Percentiles rank a stretch among this genome's conserved stretches.
phyloP scores from a whole-genome alignment of 371 early-diverging fungal species.

The Batkoa obscura region DNA sequence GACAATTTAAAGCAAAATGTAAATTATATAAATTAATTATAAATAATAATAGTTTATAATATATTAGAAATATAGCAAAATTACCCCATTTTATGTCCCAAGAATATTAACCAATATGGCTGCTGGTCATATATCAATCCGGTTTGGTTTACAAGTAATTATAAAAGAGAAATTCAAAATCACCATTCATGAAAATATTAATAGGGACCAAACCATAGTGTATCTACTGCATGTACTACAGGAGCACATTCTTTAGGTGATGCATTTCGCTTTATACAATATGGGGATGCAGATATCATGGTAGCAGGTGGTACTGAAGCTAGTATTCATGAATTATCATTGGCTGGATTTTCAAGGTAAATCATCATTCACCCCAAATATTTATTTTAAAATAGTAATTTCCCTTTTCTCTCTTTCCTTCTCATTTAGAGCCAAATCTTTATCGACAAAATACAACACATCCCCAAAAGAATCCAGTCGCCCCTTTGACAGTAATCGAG shows the following conservation, averaged over 20 bases:
- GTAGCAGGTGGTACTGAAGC: constrained; percentile 89
- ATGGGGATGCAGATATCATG: constrained; percentile 89
- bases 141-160: constrained; percentile 52
- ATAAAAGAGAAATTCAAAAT: not conserved
- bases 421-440: constrained; percentile 52
- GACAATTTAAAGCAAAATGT: constrained; percentile 27
- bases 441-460: constrained; percentile 59
- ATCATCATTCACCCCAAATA: not conserved
- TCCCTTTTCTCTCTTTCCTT: no score
- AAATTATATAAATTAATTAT: constrained; percentile 8
- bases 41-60: not conserved
- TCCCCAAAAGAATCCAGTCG: constrained; percentile 55
- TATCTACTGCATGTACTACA: constrained; percentile 85
- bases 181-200: not conserved
- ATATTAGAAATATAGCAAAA: constrained; percentile 42
- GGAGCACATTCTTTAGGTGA: constrained; percentile 91
- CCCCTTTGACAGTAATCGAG: constrained; percentile 72
- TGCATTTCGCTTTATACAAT: constrained; percentile 76
- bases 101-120: constrained; percentile 83
- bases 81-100: constrained; percentile 84
- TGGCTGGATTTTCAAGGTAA: constrained; percentile 80
- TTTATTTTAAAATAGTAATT: not conserved
- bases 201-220: constrained; percentile 82
- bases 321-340: constrained; percentile 58
- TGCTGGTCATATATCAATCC: constrained; percentile 79